phyloP scores from a whole-genome alignment of 1,284 basidiomycete species.

The Cryptococcus deneoformans region DNA sequence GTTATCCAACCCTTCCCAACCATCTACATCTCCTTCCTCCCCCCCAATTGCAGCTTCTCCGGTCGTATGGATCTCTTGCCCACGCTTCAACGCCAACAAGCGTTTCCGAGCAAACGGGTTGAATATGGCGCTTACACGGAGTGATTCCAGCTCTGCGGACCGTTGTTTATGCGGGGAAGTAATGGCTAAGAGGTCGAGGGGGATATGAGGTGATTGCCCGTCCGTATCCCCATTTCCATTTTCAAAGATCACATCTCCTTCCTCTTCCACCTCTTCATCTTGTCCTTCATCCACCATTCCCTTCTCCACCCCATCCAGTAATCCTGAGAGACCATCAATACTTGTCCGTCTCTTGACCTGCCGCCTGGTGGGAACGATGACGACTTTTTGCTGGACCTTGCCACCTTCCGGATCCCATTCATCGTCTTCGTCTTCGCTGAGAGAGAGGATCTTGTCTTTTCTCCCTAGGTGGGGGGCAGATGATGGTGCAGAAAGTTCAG shows the following conservation, averaged over 20 bases:
- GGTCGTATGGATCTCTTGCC: constrained; percentile 34
- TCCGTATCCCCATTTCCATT: too few relatives aligned
- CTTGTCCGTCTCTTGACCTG: constrained; percentile 4
- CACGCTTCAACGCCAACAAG: constrained; percentile 26
- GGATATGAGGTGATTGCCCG: neutral
- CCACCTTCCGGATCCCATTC: constrained; percentile 38
- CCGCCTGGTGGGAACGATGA: constrained; percentile 28
- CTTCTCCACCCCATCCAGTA: constrained; percentile 1
- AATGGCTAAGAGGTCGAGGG: constrained; percentile 20
- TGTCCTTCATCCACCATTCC: constrained; percentile 2
- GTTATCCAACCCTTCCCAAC: constrained; percentile 11
- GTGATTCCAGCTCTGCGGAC: constrained; percentile 17
- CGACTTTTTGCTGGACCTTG: constrained; percentile 12
- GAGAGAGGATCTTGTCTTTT: constrained; percentile 17
- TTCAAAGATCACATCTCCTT: constrained; percentile 8
- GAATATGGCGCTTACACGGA: constrained; percentile 40
- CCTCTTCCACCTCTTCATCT: constrained; percentile 6
- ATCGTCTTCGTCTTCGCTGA: constrained; percentile 37
- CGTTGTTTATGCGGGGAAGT: constrained; percentile 21
- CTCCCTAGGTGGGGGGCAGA: constrained; percentile 1
- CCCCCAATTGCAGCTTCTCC: constrained; percentile 23
- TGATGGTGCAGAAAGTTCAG: neutral
- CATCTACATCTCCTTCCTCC: constrained; percentile 5
- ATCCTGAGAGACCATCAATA: constrained; percentile 10
- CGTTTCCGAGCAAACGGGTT: constrained; percentile 26